These are phyloP conservation scores for Buddleja alternifolia DNA, from an alignment of 257 asterid species.

Conservation along the genomic window DNA sequence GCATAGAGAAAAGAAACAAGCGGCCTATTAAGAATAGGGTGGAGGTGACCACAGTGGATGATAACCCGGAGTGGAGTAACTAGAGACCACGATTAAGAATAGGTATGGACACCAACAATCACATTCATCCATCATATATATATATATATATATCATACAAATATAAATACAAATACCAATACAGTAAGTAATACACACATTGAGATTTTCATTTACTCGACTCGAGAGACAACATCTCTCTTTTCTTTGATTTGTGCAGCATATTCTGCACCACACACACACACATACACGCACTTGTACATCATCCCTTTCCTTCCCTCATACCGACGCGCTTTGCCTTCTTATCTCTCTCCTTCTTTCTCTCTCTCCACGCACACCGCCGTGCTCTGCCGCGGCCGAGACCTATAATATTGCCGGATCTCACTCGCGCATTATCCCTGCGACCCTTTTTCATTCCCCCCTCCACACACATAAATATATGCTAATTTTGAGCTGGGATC, in stretches of 20 bases:
- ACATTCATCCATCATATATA: slow-evolving; percentile 28
- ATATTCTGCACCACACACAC: slow-evolving; percentile 35
- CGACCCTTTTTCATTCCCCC: not conserved
- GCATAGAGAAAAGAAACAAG: too few relatives aligned
- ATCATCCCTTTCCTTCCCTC: not conserved
- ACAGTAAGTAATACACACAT: too few relatives aligned
- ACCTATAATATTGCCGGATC: slow-evolving; percentile 31
- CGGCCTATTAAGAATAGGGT: too few relatives aligned
- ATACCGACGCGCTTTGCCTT: slow-evolving; percentile 33
- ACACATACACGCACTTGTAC: slow-evolving; percentile 32
- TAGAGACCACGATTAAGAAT: not conserved
- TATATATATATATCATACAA: too few relatives aligned
- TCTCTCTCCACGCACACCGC: slow-evolving; percentile 1
- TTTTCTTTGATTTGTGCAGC: slow-evolving; percentile 27
- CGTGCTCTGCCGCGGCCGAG: slow-evolving; percentile 24
- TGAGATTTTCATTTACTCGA: not conserved
- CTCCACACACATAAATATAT: not conserved
- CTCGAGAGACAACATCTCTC: slow-evolving; percentile 30
- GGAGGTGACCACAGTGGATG: slow-evolving; percentile 23
- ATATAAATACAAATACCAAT: too few relatives aligned
- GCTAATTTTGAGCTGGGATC: slow-evolving; percentile 25
- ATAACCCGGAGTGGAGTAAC: not conserved
- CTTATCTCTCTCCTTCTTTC: slow-evolving; percentile 17
- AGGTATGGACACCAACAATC: slow-evolving; percentile 16
- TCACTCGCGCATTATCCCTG: not conserved